Percentiles rank a stretch among this genome's conserved stretches.
phyloP scores from a whole-genome alignment of 106 monocot genomes.

The Dendrobium officinale region DNA sequence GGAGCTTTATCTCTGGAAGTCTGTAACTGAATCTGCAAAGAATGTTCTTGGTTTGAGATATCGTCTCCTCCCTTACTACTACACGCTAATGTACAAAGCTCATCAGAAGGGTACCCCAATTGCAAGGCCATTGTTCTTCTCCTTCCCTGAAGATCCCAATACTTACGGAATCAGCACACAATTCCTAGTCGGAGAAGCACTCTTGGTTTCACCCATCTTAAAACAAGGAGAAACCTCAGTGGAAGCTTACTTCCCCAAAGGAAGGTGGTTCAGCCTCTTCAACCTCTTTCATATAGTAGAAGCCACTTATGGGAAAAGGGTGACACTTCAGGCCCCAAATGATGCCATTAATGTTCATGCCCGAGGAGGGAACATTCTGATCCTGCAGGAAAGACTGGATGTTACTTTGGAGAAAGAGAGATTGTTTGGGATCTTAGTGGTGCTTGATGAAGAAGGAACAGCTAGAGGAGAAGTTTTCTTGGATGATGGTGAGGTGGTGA shows the following conservation, averaged over 20 bases:
- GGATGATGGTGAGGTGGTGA: conserved; percentile 19
- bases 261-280: conserved; percentile 19
- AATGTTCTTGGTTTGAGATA: conserved; percentile 70
- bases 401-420: background rate
- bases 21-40: conserved; percentile 41
- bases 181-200: conserved; percentile 44
- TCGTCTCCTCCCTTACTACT: conserved; percentile 64
- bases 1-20: conserved; percentile 69
- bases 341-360: conserved; percentile 20
- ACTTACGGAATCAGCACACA: conserved; percentile 42
- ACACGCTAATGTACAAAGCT: conserved; percentile 76
- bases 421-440: conserved; percentile 7
- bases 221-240: conserved; percentile 8
- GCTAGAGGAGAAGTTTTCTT: conserved; percentile 11
- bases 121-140: conserved; percentile 81
- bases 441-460: background rate
- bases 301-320: background rate
- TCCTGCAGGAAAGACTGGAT: conserved; percentile 7
- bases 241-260: conserved; percentile 14
- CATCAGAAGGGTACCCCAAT: conserved; percentile 61
- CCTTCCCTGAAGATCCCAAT: conserved; percentile 46
- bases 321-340: conserved; percentile 6
- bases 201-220: conserved; percentile 18
- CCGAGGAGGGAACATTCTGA: conserved; percentile 10
- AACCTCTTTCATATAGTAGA: background rate